Conservation (phyloP, 148 eudicot species). For the Arbutus unedo region DNA sequence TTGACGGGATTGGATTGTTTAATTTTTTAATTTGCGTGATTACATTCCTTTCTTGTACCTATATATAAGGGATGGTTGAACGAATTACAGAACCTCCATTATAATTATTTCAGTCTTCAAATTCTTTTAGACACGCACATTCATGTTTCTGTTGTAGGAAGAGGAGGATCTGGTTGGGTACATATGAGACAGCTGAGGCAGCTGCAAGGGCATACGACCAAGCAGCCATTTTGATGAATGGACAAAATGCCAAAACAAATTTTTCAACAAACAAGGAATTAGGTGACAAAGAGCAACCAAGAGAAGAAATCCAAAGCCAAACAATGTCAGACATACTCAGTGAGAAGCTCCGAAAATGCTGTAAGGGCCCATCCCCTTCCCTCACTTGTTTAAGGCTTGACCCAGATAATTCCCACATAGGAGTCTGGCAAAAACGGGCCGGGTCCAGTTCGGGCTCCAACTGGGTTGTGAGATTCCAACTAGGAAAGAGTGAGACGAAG, state of each 20-base stretch:
- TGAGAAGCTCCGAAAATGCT: slow-evolving; percentile 60
- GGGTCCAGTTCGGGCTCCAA: slow-evolving; percentile 52
- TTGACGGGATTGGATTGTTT: too few species aligned
- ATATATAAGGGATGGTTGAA: too few species aligned
- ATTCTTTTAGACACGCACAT: too few species aligned
- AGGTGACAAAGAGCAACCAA: background rate
- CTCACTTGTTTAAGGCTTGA: slow-evolving; percentile 85
- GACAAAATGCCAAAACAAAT: slow-evolving; percentile 81
- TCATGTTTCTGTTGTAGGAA: slow-evolving; percentile 39
- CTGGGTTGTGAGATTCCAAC: slow-evolving; percentile 77
- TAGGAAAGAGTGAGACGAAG: slow-evolving; percentile 34
- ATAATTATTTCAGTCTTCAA: too few species aligned
- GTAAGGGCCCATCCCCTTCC: slow-evolving; percentile 73
- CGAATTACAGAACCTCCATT: too few species aligned
- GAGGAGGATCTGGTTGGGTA: slow-evolving; percentile 89
- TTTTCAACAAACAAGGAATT: slow-evolving; percentile 40
- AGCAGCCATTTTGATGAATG: slow-evolving; percentile 84
- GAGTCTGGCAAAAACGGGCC: slow-evolving; percentile 93
- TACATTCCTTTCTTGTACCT: too few species aligned
- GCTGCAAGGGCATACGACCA: slow-evolving; percentile 90
- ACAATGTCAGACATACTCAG: slow-evolving; percentile 46
- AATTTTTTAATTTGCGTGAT: too few species aligned
- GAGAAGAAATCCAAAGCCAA: slow-evolving; percentile 5
- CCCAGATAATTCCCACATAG: slow-evolving; percentile 72
- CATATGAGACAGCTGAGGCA: slow-evolving; percentile 90